Evolutionary conservation across 192 early-diverging fungal species (phyloP), one percentile per base, ranked within the genome.

Genomic region (Gamsiella multidivaricata): DNA sequence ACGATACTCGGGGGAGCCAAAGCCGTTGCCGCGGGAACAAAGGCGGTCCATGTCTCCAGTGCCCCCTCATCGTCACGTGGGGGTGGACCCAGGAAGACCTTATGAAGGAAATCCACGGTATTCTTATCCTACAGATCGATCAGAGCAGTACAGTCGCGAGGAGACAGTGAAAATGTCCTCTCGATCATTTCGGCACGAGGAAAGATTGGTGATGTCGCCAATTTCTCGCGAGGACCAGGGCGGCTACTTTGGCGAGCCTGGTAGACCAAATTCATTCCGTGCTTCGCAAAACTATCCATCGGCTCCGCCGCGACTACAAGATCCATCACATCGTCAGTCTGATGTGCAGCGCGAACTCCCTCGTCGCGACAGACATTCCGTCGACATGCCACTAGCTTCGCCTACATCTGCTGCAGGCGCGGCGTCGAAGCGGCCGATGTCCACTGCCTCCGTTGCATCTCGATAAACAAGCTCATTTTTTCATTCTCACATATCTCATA

Each of bases 1-100:
- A 17, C 34, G 67, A 23, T 69, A 60, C 39, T 5, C 57, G 7
- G 50, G 47, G 2, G 67, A 69, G 18, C 46, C 54, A 46, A 69
- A 69, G 28, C 7, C 33, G 36, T 4, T 43, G 25, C 29, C 36
- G 1, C 67, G 56, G 11, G 67, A 69, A 22, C 15, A 14, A n/a
- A 59, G 67, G 18, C 56, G 67, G 28, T 69, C 67, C 36, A 53
- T 69, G 50, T 69, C 67, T 14, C 67, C 67, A 17, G 29, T 28
- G 6, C 18, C 57, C 6, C 15, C 22, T 20, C 49, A 60, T 23
- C 67, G 67, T 1, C 17, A 28, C 29, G 31, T 50, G 5, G 23
- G 23, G 25, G 22, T 45, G 23, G 56, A 60, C 8, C 20, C 43
- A 6, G 57, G 67, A 20, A 32, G 57, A 22, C 7, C 56, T 15